phyloP scores from a whole-genome alignment of 2,329 filamentous ascomycete species.

The Fusarium guadeloupense region DNA sequence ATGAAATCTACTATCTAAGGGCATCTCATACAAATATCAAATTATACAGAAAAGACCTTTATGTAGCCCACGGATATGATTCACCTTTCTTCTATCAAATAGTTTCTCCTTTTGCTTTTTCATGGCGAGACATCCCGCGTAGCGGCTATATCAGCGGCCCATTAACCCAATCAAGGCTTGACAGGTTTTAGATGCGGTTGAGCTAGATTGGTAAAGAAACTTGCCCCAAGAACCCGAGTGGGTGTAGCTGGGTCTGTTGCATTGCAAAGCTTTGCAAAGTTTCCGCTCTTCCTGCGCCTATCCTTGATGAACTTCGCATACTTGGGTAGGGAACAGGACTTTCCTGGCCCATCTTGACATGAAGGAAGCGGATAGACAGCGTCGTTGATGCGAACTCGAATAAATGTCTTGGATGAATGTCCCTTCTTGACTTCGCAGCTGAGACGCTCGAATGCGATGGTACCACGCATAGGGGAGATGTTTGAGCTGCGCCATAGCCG shows the following conservation, averaged over 20 bases:
- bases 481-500: conserved; percentile 65
- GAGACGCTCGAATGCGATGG: conserved; percentile 70
- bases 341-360: conserved; percentile 65
- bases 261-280: conserved; percentile 59
- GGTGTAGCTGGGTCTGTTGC: conserved; percentile 54
- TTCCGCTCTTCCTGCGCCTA: conserved; percentile 53
- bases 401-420: conserved; percentile 53
- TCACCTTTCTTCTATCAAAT: too few species aligned
- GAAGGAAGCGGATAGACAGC: conserved; percentile 66
- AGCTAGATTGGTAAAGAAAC: conserved; percentile 63
- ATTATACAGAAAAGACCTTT: too few species aligned
- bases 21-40: too few species aligned
- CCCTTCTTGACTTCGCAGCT: conserved; percentile 53
- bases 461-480: conserved; percentile 71
- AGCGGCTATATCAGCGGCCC: too few species aligned
- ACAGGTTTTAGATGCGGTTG: conserved; percentile 48
- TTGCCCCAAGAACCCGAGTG: conserved; percentile 55
- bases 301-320: conserved; percentile 51
- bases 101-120: too few species aligned
- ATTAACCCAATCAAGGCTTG: too few species aligned
- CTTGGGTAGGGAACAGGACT: conserved; percentile 58
- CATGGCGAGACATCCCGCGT: too few species aligned
- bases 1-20: too few species aligned
- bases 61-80: too few species aligned
- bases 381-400: conserved; percentile 70